These are phyloP conservation scores for Piper longum DNA, from an alignment of 164 flowering plant genomes.

Conservation along the genomic window DNA sequence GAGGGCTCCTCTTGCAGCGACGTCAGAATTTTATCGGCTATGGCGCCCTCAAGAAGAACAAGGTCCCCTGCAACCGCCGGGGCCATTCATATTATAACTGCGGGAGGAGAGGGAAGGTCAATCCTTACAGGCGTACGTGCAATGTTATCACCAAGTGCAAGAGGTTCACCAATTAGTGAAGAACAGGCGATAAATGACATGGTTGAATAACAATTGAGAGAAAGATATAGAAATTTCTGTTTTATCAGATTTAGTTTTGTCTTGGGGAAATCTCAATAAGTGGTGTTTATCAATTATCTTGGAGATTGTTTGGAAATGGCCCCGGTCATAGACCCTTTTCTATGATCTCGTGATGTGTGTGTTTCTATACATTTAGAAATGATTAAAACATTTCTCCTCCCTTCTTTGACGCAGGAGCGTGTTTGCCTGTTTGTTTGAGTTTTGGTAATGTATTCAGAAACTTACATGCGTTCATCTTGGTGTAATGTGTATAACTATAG, in stretches of 20 bases:
- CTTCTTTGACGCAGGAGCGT: background rate
- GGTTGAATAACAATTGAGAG: background rate
- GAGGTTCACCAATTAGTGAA: constrained; percentile 10
- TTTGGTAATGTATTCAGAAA: background rate
- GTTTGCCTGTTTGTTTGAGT: background rate
- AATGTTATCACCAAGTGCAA: constrained; percentile 23
- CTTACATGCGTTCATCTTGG: background rate
- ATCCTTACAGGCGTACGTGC: constrained; percentile 43
- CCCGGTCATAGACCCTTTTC: background rate
- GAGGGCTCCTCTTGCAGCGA: constrained; percentile 3
- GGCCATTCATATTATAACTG: constrained; percentile 42
- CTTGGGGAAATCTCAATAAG: background rate
- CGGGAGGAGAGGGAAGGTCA: constrained; percentile 10
- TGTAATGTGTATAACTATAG: too few species aligned
- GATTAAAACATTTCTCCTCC: background rate
- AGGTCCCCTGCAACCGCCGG: constrained; percentile 30
- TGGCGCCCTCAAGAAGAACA: constrained; percentile 15
- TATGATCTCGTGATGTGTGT: background rate
- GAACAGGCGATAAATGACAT: background rate
- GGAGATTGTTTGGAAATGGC: background rate
- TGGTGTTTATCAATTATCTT: background rate
- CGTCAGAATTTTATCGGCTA: constrained; percentile 6
- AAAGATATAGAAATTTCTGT: background rate
- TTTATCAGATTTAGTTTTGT: background rate
- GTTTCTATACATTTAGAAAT: background rate